A percentile compares a stretch with the other conserved stretches of the same genome.
Conservation (phyloP, 108 stramenopile genomes). For the Cyclotella atomus region DNA sequence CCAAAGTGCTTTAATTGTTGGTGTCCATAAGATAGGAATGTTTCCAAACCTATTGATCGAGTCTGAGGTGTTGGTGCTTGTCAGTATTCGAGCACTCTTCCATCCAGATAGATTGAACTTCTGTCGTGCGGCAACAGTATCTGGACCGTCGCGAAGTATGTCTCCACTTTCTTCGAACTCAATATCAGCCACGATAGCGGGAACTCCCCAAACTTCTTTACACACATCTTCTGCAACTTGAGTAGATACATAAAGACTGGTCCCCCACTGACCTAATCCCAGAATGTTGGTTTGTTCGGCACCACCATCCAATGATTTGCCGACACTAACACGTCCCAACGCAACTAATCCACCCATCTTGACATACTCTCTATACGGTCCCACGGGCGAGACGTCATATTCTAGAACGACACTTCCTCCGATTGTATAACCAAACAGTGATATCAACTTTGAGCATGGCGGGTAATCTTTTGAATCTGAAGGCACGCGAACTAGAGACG, state of each 20-base stretch:
- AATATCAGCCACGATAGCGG: constrained; percentile 56
- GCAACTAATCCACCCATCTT: constrained; percentile 55
- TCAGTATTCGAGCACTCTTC: constrained; percentile 45
- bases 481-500: constrained; percentile 44
- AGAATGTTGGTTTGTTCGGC: neutral
- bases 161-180: constrained; percentile 38
- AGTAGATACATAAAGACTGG: constrained; percentile 54
- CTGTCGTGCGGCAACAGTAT: neutral
- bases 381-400: constrained; percentile 66
- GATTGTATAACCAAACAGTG: constrained; percentile 57
- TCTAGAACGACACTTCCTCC: constrained; percentile 59
- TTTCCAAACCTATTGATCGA: constrained; percentile 34
- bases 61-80: neutral
- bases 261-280: constrained; percentile 63
- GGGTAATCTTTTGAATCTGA: constrained; percentile 4
- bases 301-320: neutral
- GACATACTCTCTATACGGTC: constrained; percentile 62
- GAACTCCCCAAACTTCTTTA: constrained; percentile 52
- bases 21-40: constrained; percentile 62
- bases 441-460: constrained; percentile 35
- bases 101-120: constrained; percentile 51
- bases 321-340: constrained; percentile 17
- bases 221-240: constrained; percentile 59
- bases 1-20: constrained; percentile 69
- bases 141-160: constrained; percentile 20